Evolutionary conservation across 1,139 yeast species (phyloP).

Genomic region (Candida glucosophila): DNA sequence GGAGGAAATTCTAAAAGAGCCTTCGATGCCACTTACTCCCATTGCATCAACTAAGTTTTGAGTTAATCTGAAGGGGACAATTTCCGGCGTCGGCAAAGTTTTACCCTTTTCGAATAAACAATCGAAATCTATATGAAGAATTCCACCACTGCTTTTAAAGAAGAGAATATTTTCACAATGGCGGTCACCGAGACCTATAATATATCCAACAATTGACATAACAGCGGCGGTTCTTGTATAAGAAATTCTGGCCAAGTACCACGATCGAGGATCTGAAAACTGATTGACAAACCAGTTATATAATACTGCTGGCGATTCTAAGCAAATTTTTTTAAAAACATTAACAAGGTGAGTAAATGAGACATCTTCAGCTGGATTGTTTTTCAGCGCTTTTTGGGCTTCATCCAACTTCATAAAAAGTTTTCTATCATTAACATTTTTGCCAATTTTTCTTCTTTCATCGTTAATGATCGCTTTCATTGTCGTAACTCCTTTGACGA

Average conservation of each 20-base stretch:
- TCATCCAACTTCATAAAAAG: conserved; percentile 27
- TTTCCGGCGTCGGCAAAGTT: conserved; percentile 70
- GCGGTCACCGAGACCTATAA: conserved; percentile 87
- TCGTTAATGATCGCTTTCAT: conserved; percentile 58
- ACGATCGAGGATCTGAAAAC: conserved; percentile 81
- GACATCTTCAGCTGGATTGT: conserved; percentile 10
- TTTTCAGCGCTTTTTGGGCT: conserved; percentile 30
- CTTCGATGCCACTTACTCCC: conserved; percentile 88
- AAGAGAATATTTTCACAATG: conserved; percentile 88
- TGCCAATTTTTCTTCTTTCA: conserved; percentile 32
- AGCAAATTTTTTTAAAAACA: conserved; percentile 23
- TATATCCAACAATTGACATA: conserved; percentile 95
- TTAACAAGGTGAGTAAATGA: conserved; percentile 12
- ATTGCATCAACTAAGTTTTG: conserved; percentile 85
- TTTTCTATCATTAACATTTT: conserved; percentile 21
- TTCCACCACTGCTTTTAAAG: conserved; percentile 65
- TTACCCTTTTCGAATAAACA: conserved; percentile 86
- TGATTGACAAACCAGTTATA: conserved; percentile 83
- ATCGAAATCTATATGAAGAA: conserved; percentile 93
- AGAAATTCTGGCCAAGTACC: conserved; percentile 74
- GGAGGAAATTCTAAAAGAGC: conserved; percentile 75
- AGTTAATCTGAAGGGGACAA: conserved; percentile 90
- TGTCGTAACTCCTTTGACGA: conserved; percentile 81
- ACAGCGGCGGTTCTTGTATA: conserved; percentile 83
- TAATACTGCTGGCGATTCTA: conserved; percentile 62